Evolutionary conservation across 192 early-diverging fungal species (phyloP).

Genomic region (Gonapodya sp.): DNA sequence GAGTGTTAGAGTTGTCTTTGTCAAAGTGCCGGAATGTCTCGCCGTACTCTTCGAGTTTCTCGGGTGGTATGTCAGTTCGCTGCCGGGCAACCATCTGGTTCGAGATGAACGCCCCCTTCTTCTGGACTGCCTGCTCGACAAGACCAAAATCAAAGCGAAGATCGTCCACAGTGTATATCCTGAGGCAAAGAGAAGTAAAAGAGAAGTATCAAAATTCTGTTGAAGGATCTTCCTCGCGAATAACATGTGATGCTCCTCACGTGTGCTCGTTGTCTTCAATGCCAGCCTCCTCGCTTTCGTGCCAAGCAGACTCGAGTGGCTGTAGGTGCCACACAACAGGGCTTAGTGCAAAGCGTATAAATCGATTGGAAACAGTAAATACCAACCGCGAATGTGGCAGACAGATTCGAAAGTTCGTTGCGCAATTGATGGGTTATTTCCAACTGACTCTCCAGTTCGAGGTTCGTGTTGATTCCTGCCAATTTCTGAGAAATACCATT

Average conservation of each 20-base stretch:
- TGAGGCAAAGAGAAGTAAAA: no score
- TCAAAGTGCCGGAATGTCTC: constrained; percentile 1
- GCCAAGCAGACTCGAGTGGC: neutral
- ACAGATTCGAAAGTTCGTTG: neutral
- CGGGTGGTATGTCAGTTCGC: constrained; percentile 7
- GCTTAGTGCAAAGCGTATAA: neutral
- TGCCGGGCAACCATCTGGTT: constrained; percentile 9
- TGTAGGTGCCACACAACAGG: no score
- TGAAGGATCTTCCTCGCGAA: neutral
- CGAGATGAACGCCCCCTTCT: constrained; percentile 8
- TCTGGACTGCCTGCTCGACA: neutral
- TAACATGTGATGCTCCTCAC: neutral
- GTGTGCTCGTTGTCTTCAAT: constrained; percentile 9
- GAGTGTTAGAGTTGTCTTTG: constrained; percentile 6
- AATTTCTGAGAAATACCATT: neutral
- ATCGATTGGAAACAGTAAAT: neutral
- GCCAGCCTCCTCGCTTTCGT: neutral
- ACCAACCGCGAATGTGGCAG: neutral
- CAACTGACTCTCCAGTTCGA: neutral
- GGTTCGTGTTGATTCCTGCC: neutral
- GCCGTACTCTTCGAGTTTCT: constrained; percentile 5
- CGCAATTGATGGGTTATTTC: neutral
- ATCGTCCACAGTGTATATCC: constrained; percentile 2
- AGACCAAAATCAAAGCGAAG: neutral
- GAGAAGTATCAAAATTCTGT: no score